Evolutionary conservation across 2,329 filamentous ascomycete genomes (phyloP), one percentile per base, ranked within the genome.

Genomic region (Cytospora piceicola): DNA sequence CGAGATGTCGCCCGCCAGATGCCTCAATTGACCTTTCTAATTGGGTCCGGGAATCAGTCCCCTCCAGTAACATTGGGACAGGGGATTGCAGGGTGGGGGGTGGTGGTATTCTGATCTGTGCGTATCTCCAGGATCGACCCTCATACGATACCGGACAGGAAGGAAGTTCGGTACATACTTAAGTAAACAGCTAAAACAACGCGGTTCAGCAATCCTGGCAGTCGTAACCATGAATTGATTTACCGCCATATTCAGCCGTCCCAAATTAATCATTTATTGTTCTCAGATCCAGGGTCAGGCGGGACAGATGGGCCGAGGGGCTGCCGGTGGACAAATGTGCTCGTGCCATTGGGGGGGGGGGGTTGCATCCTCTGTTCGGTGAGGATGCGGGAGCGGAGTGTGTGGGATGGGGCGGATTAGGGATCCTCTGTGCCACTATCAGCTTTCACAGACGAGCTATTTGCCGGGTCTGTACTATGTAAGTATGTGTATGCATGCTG

Each of bases 1-100:
- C 61, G 61, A 63, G 29, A 54, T 63, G 6, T 63, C 15, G 53
- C 46, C 61, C 53, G 29, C 29, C 61, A 57, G 24, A 30, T 46
- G 39, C 34, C 51, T 29, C 53, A 63, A 57, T 63, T 63, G 61
- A 17, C 9, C 15, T 12, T n/a, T 57, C 17, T 63, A 39, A 63
- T 63, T 63, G 61, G 60, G 52, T 24, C 22, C 4, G 15, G 4
- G 9, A 32, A 11, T 12, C 7, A 17, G n/a, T n/a, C n/a, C 9
- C 46, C 46, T 9, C n/a, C 24, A 14, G 46, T n/a, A 49, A 24
- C 46, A 46, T 46, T 24, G 46, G 46, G 46, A n/a, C 46, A 49
- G 11, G n/a, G 42, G 17, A 4, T 3, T 29, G 27, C 27, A 29
- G 27, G 42, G n/a, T 7, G 15, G 2, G 39, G n/a, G n/a, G 46